Evolutionary conservation across 306 rosid species (phyloP).

Genomic region (Begonia loranthoides): DNA sequence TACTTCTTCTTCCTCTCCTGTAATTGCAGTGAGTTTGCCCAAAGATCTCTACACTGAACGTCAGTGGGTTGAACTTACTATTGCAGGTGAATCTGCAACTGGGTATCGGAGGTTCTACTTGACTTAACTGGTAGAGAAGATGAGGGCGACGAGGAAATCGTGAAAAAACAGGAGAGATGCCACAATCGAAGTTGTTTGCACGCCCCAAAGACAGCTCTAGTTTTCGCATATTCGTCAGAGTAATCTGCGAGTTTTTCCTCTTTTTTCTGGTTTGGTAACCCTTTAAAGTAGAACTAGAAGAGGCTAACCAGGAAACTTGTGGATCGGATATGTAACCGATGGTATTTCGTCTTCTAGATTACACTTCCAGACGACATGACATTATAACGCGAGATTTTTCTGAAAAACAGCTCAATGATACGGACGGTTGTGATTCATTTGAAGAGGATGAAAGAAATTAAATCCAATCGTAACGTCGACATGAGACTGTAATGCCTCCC

Average conservation of each 20-base stretch:
- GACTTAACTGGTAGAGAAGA: slow-evolving; percentile 18
- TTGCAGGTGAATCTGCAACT: slow-evolving; percentile 8
- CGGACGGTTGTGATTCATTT: too few species aligned
- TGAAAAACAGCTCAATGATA: too few species aligned
- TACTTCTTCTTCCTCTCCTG: slow-evolving; percentile 13
- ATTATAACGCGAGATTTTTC: too few species aligned
- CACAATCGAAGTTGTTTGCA: slow-evolving; percentile 7
- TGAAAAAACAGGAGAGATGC: slow-evolving; percentile 9
- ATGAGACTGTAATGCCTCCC: too few species aligned
- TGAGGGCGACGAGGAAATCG: slow-evolving; percentile 21
- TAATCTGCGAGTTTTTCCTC: slow-evolving; percentile 12
- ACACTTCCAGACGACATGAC: too few species aligned
- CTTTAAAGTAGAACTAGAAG: too few species aligned
- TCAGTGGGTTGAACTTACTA: slow-evolving; percentile 4
- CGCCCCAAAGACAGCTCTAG: slow-evolving; percentile 21
- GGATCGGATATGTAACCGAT: too few species aligned
- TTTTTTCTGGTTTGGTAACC: not conserved
- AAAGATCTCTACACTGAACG: slow-evolving; percentile 3
- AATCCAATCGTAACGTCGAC: too few species aligned
- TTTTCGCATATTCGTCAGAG: slow-evolving; percentile 38
- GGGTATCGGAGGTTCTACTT: slow-evolving; percentile 19
- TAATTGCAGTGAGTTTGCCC: slow-evolving; percentile 12
- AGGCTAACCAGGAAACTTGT: too few species aligned
- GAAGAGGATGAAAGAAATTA: too few species aligned
- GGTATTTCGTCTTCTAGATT: too few species aligned